A percentile compares a stretch with the other conserved stretches of the same genome.
Evolutionary conservation across 177 flowering plant genomes (phyloP).

Genomic region (Telopea speciosissima): DNA sequence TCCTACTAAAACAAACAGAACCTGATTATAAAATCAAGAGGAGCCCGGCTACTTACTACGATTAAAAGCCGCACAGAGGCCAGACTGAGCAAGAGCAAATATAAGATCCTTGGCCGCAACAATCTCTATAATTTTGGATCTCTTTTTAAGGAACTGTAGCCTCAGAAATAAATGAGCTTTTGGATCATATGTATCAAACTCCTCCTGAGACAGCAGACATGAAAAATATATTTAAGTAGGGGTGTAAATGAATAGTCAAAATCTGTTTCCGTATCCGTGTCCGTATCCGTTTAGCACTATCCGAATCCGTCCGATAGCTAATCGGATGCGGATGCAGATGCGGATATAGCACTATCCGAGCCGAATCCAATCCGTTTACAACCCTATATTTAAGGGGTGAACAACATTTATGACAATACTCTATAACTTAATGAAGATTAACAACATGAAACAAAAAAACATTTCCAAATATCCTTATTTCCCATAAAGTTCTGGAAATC

Average conservation of each 20-base stretch:
- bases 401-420: background rate
- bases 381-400: background rate
- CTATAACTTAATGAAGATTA: background rate
- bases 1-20: background rate
- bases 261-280: no score
- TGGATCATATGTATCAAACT: conserved; percentile 17
- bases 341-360: no score
- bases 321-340: no score
- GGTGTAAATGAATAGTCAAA: background rate
- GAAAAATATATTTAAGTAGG: background rate
- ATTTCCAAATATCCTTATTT: no score
- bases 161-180: conserved; percentile 13
- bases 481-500: no score
- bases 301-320: no score
- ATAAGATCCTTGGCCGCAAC: conserved; percentile 14
- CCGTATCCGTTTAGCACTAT: no score
- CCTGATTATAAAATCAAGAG: background rate
- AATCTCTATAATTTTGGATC: conserved; percentile 12
- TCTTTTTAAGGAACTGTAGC: conserved; percentile 11
- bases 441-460: no score
- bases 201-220: conserved; percentile 11
- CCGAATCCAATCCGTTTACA: no score
- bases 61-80: conserved; percentile 1
- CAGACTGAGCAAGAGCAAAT: conserved; percentile 7
- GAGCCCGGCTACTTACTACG: background rate